Evolutionary conservation across 2,329 filamentous ascomycete species (phyloP).

Genomic region (Fusarium napiforme): DNA sequence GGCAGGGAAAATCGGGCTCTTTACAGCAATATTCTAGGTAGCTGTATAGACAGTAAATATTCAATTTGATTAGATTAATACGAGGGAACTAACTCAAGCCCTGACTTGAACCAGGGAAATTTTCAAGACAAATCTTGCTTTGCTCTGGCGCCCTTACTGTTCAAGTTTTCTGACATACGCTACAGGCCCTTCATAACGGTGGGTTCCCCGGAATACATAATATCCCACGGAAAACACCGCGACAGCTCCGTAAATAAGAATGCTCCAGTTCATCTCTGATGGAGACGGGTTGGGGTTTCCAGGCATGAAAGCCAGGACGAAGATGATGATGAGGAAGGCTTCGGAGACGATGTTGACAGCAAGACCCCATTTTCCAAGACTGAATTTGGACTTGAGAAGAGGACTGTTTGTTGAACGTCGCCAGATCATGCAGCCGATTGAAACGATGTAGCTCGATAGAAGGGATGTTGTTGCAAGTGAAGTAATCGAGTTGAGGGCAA

Average conservation of each 20-base stretch:
- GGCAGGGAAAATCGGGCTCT: too few species aligned
- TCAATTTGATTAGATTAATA: neutral
- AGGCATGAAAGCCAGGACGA: slow-evolving; percentile 39
- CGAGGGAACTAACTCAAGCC: fast-evolving
- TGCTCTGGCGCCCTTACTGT: neutral
- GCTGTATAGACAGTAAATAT: neutral
- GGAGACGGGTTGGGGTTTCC: slow-evolving; percentile 27
- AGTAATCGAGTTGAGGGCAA: slow-evolving; percentile 32
- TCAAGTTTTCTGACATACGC: slow-evolving; percentile 30
- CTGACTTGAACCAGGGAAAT: neutral
- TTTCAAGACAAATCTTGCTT: fast-evolving
- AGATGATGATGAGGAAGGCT: slow-evolving; percentile 29
- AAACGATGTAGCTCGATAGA: slow-evolving; percentile 39
- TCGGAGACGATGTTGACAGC: slow-evolving; percentile 33
- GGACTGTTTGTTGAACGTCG: slow-evolving; percentile 23
- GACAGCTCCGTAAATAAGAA: slow-evolving; percentile 26
- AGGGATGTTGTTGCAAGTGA: slow-evolving; percentile 32
- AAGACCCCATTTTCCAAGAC: slow-evolving; percentile 31
- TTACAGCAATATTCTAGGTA: neutral
- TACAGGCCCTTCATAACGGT: slow-evolving; percentile 34
- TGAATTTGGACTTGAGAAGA: slow-evolving; percentile 33
- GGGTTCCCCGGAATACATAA: slow-evolving; percentile 27
- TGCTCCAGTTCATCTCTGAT: slow-evolving; percentile 39
- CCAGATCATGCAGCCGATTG: slow-evolving; percentile 41
- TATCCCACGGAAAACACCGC: slow-evolving; percentile 21